Evolutionary conservation across 2,329 filamentous ascomycete genomes (phyloP), one percentile per base, ranked within the genome.

Genomic region (Calonectria ilicicola): DNA sequence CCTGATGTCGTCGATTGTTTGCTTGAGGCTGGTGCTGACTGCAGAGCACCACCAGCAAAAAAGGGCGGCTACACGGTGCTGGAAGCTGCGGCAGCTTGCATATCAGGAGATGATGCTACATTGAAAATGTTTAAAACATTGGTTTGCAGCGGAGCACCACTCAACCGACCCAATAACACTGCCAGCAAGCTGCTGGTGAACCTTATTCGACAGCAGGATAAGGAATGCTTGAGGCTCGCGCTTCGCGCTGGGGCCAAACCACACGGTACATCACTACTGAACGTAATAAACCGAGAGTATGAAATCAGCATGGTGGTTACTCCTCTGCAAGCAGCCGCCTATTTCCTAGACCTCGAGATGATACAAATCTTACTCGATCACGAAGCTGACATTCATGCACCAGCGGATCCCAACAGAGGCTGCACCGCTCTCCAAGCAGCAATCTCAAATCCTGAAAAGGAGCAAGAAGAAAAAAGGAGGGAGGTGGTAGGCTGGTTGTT

Each of bases 1-100:
- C 27, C 32, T 0, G 42, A 46, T 12, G 17, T 63, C 2, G 53
- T 63, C 9, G n/a, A 71, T 10, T 71, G 53, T 35, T 35, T 71
- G 26, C 44, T 71, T 5, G 23, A 63, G n/a, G 69, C 69, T 15
- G 63, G 64, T 2, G 69, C 69, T 0, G 7, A 71, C 26, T 40
- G 65, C 21, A 53, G 35, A 38, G 64, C 49, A 3, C 51, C 51
- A 21, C 53, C 68, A 8, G 63, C 69, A 14, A 23, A 21, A 19
- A 23, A 60, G 4, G 12, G 12, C 12, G 63, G 64, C 14, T 1
- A 14, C 3, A 67, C 63, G 2, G 51, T 47, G 2, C 17, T 71
- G 7, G 69, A 71, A 29, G 69, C 69, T 2, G 53, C 27, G 8
- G 12, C 58, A 35, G 14, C 2, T 8, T 2, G 5, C 19, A 6